Conservation (phyloP, 192 early-diverging fungal species). For the Rhizoclosmatium globosum region DNA sequence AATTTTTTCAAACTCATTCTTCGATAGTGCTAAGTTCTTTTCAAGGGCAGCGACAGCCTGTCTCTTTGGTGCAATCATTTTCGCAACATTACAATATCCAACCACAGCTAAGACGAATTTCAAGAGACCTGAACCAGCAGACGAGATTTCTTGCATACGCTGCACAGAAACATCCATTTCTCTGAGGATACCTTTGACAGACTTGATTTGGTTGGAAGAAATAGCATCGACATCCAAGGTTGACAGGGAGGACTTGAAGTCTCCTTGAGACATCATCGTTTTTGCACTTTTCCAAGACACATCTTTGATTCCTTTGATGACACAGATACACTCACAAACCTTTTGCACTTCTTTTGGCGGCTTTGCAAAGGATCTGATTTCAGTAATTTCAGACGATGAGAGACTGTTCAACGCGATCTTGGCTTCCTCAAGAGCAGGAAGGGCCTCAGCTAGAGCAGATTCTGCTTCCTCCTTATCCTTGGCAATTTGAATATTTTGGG, state of each 20-base stretch:
- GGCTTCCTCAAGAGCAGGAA: slow-evolving; percentile 67
- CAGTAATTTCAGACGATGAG: slow-evolving; percentile 67
- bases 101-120: slow-evolving; percentile 68
- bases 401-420: slow-evolving; percentile 62
- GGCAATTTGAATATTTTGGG: slow-evolving; percentile 66
- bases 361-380: slow-evolving; percentile 69
- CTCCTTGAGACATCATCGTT: slow-evolving; percentile 67
- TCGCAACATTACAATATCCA: slow-evolving; percentile 70
- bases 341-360: slow-evolving; percentile 72
- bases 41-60: slow-evolving; percentile 64
- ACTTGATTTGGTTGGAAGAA: slow-evolving; percentile 60
- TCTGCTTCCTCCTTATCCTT: slow-evolving; percentile 76
- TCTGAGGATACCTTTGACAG: slow-evolving; percentile 61
- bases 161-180: slow-evolving; percentile 67
- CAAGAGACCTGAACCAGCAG: slow-evolving; percentile 63
- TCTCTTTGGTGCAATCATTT: slow-evolving; percentile 64
- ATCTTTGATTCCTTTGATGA: slow-evolving; percentile 71
- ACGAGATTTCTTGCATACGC: slow-evolving; percentile 69
- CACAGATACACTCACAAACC: slow-evolving; percentile 71
- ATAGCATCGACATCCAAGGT: slow-evolving; percentile 63
- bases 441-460: slow-evolving; percentile 64
- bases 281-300: slow-evolving; percentile 73
- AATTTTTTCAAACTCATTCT: slow-evolving; percentile 67
- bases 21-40: slow-evolving; percentile 65
- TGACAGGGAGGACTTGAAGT: slow-evolving; percentile 66